Conservation (phyloP, 176 grass and related monocot species). For the Elymus sibiricus region DNA sequence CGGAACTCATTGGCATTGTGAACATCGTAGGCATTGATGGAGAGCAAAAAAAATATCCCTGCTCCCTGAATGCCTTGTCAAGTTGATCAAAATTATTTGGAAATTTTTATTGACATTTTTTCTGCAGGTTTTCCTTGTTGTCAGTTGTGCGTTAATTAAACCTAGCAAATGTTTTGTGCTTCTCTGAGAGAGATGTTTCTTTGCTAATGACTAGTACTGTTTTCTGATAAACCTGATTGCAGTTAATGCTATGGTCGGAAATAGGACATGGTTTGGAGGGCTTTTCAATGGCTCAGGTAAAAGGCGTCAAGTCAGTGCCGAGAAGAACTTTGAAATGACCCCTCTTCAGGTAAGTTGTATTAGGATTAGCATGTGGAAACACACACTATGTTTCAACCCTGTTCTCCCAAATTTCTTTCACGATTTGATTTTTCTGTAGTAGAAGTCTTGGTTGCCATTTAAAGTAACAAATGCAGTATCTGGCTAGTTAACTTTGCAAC, state of each 20-base stretch:
- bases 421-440: not conserved
- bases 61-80: not conserved
- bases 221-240: not conserved
- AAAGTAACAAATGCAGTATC: not conserved
- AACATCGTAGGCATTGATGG: not conserved
- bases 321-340: constrained; percentile 45
- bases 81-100: not conserved
- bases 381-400: not conserved
- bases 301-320: constrained; percentile 50
- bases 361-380: not conserved
- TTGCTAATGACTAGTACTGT: not conserved
- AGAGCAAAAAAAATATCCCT: not conserved
- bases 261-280: constrained; percentile 80
- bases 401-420: not conserved
- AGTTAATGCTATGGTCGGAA: constrained; percentile 92
- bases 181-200: not conserved
- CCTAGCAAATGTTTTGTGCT: not conserved
- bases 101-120: not conserved
- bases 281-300: constrained; percentile 70
- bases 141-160: not conserved
- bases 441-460: not conserved
- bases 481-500: not conserved
- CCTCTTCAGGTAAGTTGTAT: constrained; percentile 55
- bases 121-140: not conserved
- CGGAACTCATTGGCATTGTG: not conserved